A percentile compares a stretch with the other conserved stretches of the same genome.
These are phyloP conservation scores for Debaryomyces prosopidis DNA, from an alignment of 805 yeast genomes.

Conservation along the genomic window DNA sequence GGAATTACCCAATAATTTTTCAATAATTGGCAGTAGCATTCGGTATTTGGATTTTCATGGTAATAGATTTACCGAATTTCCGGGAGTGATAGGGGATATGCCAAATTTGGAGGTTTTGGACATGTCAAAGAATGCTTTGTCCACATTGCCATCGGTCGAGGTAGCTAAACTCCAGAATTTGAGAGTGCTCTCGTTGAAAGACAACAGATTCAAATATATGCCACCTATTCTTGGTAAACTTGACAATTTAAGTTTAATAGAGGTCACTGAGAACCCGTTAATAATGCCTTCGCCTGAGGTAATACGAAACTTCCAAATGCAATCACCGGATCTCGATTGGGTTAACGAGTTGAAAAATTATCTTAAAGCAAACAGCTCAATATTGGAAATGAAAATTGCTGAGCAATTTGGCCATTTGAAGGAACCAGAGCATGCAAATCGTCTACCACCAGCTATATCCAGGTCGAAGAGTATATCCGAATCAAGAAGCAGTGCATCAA, in stretches of 20 bases:
- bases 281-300: slow-evolving; percentile 45
- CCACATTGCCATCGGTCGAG: slow-evolving; percentile 45
- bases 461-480: slow-evolving; percentile 34
- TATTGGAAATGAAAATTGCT: slow-evolving; percentile 7
- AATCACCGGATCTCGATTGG: slow-evolving; percentile 46
- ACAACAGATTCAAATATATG: slow-evolving; percentile 56
- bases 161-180: slow-evolving; percentile 43
- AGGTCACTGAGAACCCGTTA: slow-evolving; percentile 63
- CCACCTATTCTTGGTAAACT: slow-evolving; percentile 55
- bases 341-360: slow-evolving; percentile 39
- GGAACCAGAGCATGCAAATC: slow-evolving; percentile 7
- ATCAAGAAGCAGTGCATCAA: slow-evolving; percentile 51
- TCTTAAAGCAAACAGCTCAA: slow-evolving; percentile 33
- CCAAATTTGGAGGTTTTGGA: slow-evolving; percentile 62
- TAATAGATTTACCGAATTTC: slow-evolving; percentile 56
- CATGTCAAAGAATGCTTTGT: slow-evolving; percentile 56
- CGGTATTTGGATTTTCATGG: slow-evolving; percentile 66
- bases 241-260: slow-evolving; percentile 54
- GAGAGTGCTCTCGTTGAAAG: slow-evolving; percentile 60
- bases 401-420: slow-evolving; percentile 5
- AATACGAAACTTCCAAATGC: slow-evolving; percentile 33
- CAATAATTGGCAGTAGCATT: slow-evolving; percentile 41
- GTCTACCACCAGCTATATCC: slow-evolving; percentile 14
- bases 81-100: slow-evolving; percentile 41
- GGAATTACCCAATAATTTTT: slow-evolving; percentile 49